Evolutionary conservation across 768 basidiomycete genomes (phyloP).

Genomic region (Lanmaoa rubissima): DNA sequence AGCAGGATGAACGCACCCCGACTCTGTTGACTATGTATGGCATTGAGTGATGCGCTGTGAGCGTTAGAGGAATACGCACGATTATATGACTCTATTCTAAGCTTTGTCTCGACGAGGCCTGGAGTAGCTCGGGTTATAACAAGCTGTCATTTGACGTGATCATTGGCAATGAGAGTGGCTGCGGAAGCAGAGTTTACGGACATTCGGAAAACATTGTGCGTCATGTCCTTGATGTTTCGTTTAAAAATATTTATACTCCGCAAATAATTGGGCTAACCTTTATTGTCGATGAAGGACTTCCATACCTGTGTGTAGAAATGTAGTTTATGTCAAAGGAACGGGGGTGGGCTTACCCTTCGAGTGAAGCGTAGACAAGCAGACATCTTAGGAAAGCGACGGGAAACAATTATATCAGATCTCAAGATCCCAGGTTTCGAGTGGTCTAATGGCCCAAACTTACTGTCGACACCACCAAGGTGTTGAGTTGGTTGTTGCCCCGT

Average conservation of each 20-base stretch:
- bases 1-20: conserved; percentile 49
- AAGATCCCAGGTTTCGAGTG: no score
- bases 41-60: neutral
- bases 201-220: conserved; percentile 75
- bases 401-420: no score
- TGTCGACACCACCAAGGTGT: neutral
- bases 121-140: conserved; percentile 67
- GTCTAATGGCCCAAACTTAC: neutral
- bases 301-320: conserved; percentile 50
- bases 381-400: conserved; percentile 35
- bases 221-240: conserved; percentile 61
- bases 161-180: neutral
- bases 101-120: conserved; percentile 63
- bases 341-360: conserved; percentile 43
- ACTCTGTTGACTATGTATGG: conserved; percentile 68
- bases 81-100: conserved; percentile 75
- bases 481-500: neutral
- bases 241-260: neutral
- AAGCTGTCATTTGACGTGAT: conserved; percentile 43
- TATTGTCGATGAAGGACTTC: conserved; percentile 74
- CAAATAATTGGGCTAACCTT: conserved; percentile 45
- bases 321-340: neutral
- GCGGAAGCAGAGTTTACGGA: conserved; percentile 31
- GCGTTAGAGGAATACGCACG: conserved; percentile 40
- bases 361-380: conserved; percentile 73